Conservation (phyloP, 192 early-diverging fungal genomes). For the Rhizophagus sp. region DNA sequence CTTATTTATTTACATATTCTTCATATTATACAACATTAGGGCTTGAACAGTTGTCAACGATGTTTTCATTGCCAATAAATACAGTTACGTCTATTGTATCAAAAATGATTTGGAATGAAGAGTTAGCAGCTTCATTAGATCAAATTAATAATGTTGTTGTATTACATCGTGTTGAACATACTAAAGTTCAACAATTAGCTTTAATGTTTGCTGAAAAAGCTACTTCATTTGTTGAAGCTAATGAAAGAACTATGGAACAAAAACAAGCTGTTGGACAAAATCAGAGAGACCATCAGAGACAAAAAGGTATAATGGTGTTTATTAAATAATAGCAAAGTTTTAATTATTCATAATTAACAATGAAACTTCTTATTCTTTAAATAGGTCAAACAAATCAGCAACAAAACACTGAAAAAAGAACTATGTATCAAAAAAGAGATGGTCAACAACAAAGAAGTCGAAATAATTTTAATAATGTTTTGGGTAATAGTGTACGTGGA, state of each 20-base stretch:
- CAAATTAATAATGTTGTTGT: conserved; percentile 79
- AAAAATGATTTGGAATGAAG: conserved; percentile 94
- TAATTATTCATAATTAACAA: neutral
- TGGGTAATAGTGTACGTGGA: conserved; percentile 36
- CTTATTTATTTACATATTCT: conserved; percentile 93
- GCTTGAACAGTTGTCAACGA: conserved; percentile 75
- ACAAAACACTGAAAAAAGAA: conserved; percentile 29
- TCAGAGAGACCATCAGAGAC: conserved; percentile 20
- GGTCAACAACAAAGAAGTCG: conserved; percentile 10
- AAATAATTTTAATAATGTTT: conserved; percentile 37
- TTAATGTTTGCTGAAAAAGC: conserved; percentile 89
- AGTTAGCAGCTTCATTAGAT: conserved; percentile 87
- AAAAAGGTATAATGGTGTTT: conserved; percentile 9
- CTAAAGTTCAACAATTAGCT: conserved; percentile 82
- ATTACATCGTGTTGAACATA: conserved; percentile 75
- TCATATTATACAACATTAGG: conserved; percentile 89
- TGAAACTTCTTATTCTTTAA: neutral
- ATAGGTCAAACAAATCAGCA: conserved; percentile 26
- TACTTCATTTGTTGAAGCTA: conserved; percentile 78
- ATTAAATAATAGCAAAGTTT: neutral
- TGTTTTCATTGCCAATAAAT: conserved; percentile 79
- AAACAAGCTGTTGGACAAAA: conserved; percentile 48
- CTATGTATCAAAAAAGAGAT: conserved; percentile 24
- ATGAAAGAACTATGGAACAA: conserved; percentile 88
- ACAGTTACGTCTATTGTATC: conserved; percentile 77